phyloP scores from a whole-genome alignment of 257 asterid species.

The Nicotiana tabacum region DNA sequence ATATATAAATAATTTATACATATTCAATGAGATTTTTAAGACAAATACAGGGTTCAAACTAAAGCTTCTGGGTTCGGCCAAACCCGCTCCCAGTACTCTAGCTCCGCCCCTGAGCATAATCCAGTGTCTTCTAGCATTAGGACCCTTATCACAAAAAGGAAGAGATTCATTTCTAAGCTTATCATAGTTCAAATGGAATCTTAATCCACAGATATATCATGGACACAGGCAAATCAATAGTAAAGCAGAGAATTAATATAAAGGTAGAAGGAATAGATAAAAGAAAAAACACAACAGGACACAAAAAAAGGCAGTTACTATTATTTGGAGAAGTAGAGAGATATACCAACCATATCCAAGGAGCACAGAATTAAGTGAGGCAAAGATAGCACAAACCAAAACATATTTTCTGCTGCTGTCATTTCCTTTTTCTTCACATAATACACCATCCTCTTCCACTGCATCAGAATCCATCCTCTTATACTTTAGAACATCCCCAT shows the following conservation, averaged over 20 bases:
- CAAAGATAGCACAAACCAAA: constrained; percentile 49
- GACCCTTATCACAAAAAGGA: not conserved
- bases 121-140: not conserved
- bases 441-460: constrained; percentile 18
- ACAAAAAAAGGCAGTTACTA: not conserved
- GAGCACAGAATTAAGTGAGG: constrained; percentile 61
- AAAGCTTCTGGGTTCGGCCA: no score
- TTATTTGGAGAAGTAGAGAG: not conserved
- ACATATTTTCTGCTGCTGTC: constrained; percentile 37
- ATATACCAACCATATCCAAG: constrained; percentile 58
- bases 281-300: not conserved
- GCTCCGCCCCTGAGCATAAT: not conserved
- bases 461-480: constrained; percentile 22
- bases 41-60: no score
- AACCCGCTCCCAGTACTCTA: no score
- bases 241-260: not conserved
- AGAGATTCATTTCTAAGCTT: not conserved
- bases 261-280: not conserved
- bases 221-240: not conserved
- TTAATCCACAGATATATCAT: not conserved
- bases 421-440: constrained; percentile 11
- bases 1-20: no score
- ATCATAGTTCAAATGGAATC: not conserved
- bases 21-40: no score
- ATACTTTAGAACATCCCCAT: constrained; percentile 21